phyloP scores from a whole-genome alignment of 2,329 filamentous ascomycete species.

The Pleoardoris graminearum region DNA sequence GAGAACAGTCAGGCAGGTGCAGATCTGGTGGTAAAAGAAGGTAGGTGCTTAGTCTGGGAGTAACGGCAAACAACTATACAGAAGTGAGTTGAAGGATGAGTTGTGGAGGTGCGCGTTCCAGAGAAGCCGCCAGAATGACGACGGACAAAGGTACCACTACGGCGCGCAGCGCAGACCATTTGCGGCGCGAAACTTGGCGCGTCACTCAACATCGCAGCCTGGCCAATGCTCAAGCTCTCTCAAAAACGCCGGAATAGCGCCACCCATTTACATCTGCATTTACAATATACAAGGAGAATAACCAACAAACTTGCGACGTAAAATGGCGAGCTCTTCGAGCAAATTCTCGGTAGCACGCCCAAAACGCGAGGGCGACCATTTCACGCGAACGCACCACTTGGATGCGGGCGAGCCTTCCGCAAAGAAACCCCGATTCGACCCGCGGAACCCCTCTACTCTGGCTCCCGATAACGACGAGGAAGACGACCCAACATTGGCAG shows the following conservation, averaged over 20 bases:
- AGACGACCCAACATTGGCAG: slow-evolving; percentile 77
- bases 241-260: neutral
- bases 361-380: slow-evolving; percentile 81
- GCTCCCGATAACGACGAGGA: slow-evolving; percentile 79
- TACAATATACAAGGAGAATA: neutral
- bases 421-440: slow-evolving; percentile 90
- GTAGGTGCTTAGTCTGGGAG: neutral
- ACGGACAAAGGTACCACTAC: slow-evolving; percentile 24
- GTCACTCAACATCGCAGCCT: slow-evolving; percentile 12
- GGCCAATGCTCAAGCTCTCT: slow-evolving; percentile 26
- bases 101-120: neutral
- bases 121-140: slow-evolving; percentile 20
- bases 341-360: slow-evolving; percentile 65
- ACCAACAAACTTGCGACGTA: neutral
- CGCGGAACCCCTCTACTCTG: slow-evolving; percentile 90
- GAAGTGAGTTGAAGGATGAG: slow-evolving; percentile 8
- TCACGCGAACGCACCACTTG: slow-evolving; percentile 72
- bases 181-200: slow-evolving; percentile 19
- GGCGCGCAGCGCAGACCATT: slow-evolving; percentile 22
- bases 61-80: neutral
- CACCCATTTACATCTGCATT: neutral
- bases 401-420: slow-evolving; percentile 57
- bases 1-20: neutral
- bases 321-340: slow-evolving; percentile 37
- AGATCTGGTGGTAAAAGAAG: neutral